phyloP scores from a whole-genome alignment of 371 early-diverging fungal species.

The Apophysomyces sp. region DNA sequence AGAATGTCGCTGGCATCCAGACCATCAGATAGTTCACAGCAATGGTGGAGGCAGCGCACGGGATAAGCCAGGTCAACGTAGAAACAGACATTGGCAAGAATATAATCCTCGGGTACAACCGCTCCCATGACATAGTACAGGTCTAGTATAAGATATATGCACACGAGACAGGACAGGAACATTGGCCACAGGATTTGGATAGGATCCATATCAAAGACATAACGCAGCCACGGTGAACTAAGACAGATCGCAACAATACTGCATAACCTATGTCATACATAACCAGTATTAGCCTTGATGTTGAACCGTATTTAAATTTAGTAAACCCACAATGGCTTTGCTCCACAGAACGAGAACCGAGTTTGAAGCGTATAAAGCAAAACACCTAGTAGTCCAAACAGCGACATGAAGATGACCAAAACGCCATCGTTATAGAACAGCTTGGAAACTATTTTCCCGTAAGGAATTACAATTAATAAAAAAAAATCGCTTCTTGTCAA shows the following conservation, averaged over 20 bases:
- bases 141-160: conserved; percentile 37
- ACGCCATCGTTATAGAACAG: conserved; percentile 26
- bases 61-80: conserved; percentile 44
- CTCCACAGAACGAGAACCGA: conserved; percentile 22
- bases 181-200: conserved; percentile 34
- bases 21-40: conserved; percentile 42
- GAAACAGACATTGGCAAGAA: conserved; percentile 38
- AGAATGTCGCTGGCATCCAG: conserved; percentile 9
- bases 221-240: conserved; percentile 26
- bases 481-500: neutral
- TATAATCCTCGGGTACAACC: conserved; percentile 34
- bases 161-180: conserved; percentile 23
- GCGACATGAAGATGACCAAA: conserved; percentile 28
- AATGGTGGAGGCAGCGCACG: conserved; percentile 41
- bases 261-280: conserved; percentile 15
- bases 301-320: neutral
- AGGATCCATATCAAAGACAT: conserved; percentile 17
- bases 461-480: neutral
- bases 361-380: conserved; percentile 33
- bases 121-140: conserved; percentile 40
- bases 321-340: conserved; percentile 32
- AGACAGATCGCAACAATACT: conserved; percentile 22
- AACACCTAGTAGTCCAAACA: conserved; percentile 20
- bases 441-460: conserved; percentile 36
- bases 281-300: neutral